phyloP scores from a whole-genome alignment of 345 rosid genomes.

The Corymbia maculata region DNA sequence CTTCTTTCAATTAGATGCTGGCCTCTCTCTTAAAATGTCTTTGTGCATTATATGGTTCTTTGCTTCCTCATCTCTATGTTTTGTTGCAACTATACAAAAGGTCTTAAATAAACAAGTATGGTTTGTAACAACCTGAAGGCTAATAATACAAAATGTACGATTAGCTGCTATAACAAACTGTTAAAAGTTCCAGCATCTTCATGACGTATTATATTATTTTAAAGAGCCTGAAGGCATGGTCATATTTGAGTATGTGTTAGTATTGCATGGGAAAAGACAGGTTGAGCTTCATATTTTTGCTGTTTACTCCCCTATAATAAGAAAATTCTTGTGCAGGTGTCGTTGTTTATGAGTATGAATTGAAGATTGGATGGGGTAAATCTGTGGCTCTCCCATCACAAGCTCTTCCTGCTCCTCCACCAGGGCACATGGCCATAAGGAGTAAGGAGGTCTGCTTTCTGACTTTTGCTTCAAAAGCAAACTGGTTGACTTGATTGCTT shows the following conservation, averaged over 20 bases:
- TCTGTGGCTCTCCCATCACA: slow-evolving; percentile 99
- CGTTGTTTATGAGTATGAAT: slow-evolving; percentile 85
- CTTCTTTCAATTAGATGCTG: background rate
- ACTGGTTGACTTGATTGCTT: background rate
- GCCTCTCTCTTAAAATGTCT: background rate
- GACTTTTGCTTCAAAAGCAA: background rate
- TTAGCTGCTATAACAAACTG: background rate
- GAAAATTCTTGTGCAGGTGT: slow-evolving; percentile 48
- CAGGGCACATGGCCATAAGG: slow-evolving; percentile 99
- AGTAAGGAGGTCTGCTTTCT: slow-evolving; percentile 75
- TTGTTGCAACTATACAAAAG: background rate
- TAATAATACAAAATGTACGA: background rate
- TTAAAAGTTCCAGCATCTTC: background rate
- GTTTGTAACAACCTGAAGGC: background rate
- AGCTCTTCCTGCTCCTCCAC: slow-evolving; percentile 98
- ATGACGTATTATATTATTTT: background rate
- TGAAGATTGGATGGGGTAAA: slow-evolving; percentile 99
- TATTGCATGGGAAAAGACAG: background rate
- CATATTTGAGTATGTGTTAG: background rate
- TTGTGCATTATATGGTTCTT: background rate
- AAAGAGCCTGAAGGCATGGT: background rate
- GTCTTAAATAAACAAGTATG: background rate
- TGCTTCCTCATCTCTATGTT: background rate
- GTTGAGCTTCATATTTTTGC: background rate
- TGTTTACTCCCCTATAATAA: background rate